Conservation (phyloP, 2,329 filamentous ascomycete genomes). For the Aspergillus brasiliensis region DNA sequence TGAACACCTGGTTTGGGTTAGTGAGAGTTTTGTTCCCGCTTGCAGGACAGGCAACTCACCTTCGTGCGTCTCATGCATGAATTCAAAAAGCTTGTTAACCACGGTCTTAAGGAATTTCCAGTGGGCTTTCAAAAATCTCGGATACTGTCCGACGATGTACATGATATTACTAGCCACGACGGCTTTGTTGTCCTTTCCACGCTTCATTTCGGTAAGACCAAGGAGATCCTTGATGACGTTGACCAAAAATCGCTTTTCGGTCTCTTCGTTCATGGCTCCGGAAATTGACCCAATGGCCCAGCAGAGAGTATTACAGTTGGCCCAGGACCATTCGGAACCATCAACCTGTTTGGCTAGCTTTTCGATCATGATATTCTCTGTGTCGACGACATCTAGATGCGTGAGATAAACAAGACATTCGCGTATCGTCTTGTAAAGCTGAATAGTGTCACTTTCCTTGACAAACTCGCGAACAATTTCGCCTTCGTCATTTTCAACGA, state of each 20-base stretch:
- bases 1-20: constrained; percentile 71
- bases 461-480: constrained; percentile 99
- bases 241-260: constrained; percentile 95
- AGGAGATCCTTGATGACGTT: constrained; percentile 98
- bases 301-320: constrained; percentile 98
- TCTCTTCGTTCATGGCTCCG: constrained; percentile 98
- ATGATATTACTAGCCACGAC: constrained; percentile 99
- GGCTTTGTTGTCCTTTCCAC: constrained; percentile 98
- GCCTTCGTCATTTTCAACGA: constrained; percentile 99
- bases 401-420: constrained; percentile 97
- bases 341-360: constrained; percentile 96
- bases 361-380: constrained; percentile 98
- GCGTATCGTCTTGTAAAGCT: constrained; percentile 97
- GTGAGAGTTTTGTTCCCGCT: neutral
- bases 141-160: constrained; percentile 99
- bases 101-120: constrained; percentile 99
- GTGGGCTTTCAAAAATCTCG: constrained; percentile 95
- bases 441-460: constrained; percentile 98
- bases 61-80: constrained; percentile 99
- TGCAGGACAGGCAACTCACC: constrained; percentile 54
- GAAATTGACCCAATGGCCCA: constrained; percentile 99
- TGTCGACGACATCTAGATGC: constrained; percentile 95
- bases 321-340: constrained; percentile 96
- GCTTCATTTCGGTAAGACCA: constrained; percentile 97
- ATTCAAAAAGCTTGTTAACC: constrained; percentile 99